Conservation (phyloP, 2,329 filamentous ascomycete species). For the Orbilia brochopaga region DNA sequence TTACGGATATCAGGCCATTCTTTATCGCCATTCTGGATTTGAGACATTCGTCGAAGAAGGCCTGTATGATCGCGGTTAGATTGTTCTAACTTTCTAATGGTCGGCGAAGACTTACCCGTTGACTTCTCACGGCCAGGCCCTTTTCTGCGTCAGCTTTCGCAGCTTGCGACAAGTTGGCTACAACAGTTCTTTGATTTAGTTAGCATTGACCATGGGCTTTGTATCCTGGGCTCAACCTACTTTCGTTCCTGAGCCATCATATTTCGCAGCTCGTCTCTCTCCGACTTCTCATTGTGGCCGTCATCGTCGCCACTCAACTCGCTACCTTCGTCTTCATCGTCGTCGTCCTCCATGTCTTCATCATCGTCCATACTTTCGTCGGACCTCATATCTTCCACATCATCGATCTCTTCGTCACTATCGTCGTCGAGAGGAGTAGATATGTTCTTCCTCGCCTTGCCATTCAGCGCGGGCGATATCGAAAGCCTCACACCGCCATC, state of each 20-base stretch:
- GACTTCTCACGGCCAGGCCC: constrained; percentile 81
- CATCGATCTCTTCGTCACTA: constrained; percentile 61
- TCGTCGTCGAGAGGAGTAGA: constrained; percentile 56
- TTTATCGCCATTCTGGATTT: constrained; percentile 92
- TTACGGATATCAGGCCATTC: constrained; percentile 82
- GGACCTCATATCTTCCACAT: constrained; percentile 56
- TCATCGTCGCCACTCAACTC: constrained; percentile 51
- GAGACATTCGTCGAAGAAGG: constrained; percentile 81
- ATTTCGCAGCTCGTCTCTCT: constrained; percentile 68
- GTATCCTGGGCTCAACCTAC: constrained; percentile 64
- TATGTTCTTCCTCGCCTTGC: constrained; percentile 46
- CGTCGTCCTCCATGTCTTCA: constrained; percentile 58
- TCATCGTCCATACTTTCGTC: not conserved
- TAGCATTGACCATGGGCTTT: not conserved
- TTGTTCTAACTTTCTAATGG: not conserved
- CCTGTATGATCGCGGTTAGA: constrained; percentile 31
- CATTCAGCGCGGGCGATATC: constrained; percentile 48
- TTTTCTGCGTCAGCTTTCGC: constrained; percentile 81
- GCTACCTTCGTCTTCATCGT: constrained; percentile 60
- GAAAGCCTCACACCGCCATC: constrained; percentile 51
- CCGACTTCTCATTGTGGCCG: constrained; percentile 54
- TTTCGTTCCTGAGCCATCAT: constrained; percentile 73
- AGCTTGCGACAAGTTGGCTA: constrained; percentile 65
- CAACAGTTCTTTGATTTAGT: constrained; percentile 45
- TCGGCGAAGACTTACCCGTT: constrained; percentile 66